Evolutionary conservation across 1,284 basidiomycete species (phyloP).

Genomic region (Puccinia horiana): DNA sequence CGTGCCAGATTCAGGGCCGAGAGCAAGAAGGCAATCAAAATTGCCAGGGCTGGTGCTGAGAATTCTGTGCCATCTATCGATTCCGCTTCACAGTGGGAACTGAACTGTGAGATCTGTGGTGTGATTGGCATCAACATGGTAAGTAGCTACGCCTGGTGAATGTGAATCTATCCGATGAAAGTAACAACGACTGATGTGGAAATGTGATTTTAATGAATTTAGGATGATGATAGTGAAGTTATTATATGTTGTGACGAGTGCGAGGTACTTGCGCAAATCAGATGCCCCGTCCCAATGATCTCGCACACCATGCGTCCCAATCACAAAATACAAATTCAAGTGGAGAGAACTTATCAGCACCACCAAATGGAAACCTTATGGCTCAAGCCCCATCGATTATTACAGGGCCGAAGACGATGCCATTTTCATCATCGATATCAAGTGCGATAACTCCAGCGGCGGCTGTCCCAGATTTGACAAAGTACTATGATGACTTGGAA

Average conservation of each 20-base stretch:
- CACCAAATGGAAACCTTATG: not conserved
- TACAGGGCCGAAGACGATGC: not conserved
- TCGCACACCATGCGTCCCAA: not conserved
- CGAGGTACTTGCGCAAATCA: conserved; percentile 15
- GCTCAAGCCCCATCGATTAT: not conserved
- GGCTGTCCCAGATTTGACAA: conserved; percentile 9
- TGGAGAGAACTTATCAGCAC: not conserved
- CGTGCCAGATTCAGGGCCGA: conserved; percentile 35
- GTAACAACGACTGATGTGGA: not conserved
- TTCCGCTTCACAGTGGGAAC: conserved; percentile 23
- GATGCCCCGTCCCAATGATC: not conserved
- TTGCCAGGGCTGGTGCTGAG: conserved; percentile 27
- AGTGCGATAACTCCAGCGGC: not conserved
- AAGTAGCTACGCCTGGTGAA: not conserved
- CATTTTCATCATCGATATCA: not conserved
- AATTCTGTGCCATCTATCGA: conserved; percentile 28
- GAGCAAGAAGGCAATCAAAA: conserved; percentile 35
- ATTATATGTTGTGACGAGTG: conserved; percentile 47
- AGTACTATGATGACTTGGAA: conserved; percentile 46
- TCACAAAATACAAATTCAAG: not conserved
- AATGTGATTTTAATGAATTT: not conserved
- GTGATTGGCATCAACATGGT: conserved; percentile 42
- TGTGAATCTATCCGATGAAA: not conserved
- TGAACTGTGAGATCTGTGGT: conserved; percentile 48
- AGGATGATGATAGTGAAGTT: conserved; percentile 49